Evolutionary conservation across 768 basidiomycete species (phyloP), one percentile per base, ranked within the genome.

Genomic region (Amanita pseudoporphyria): DNA sequence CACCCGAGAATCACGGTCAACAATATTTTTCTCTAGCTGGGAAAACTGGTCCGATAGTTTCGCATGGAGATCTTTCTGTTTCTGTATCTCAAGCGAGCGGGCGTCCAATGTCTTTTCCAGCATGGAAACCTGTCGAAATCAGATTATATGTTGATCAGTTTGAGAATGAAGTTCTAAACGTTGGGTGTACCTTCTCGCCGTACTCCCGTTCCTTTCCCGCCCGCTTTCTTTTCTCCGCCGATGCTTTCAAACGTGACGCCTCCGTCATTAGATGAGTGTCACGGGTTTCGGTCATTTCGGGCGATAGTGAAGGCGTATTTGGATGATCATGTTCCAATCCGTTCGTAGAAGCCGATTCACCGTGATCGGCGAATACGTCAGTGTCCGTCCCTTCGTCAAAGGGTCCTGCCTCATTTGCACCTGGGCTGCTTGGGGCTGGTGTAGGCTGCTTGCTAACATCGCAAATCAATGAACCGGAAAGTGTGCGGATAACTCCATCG

Each of bases 391-490:
- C 40, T 33, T 43, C 41, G 3, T n/a, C 24, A 22, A 33, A 24
- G 19, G 19, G 6, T 12, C n/a, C 18, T 16, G 9, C 41, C 24
- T 32, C 53, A 14, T 53, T 47, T 18, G 56, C 50, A 28, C 53
- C 64, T 47, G 58, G 61, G 26, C 58, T 56, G 54, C 68, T 76
- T 28, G 74, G 73, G 18, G 73, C 72, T 46, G 77, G 77, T 1
- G 76, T 77, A 9, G 75, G 74, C 19, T 65, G 74, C 53, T 71
- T 72, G 62, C 72, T 76, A 31, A 72, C 35, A 30, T 65, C 57
- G 41, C 71, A 66, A 50, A 78, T 77, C 41, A 67, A 54, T 3
- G 77, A 73, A 2, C 76, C 76, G 9, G 75, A 75, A 48, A 68
- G 66, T 6, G 76, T 75, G 64, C 22, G 59, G 63, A 31, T 68